phyloP scores from a whole-genome alignment of 2,329 filamentous ascomycete genomes.

The Botrytis cinerea region DNA sequence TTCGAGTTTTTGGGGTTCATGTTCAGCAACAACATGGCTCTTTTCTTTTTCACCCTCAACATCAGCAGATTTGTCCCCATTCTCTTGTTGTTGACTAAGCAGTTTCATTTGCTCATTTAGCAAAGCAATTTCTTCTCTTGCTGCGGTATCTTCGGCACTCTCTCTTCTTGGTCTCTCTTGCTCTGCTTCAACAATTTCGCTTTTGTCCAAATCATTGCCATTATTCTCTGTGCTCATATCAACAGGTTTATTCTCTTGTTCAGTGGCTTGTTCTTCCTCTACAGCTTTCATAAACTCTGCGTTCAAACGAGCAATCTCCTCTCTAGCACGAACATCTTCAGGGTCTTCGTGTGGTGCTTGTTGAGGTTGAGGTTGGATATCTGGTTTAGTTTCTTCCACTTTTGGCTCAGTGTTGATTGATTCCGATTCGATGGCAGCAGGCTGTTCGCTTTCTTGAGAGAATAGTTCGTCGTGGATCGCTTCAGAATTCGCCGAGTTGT shows the following conservation, averaged over 20 bases:
- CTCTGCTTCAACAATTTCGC: not conserved
- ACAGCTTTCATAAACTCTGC: constrained; percentile 33
- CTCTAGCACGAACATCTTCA: constrained; percentile 35
- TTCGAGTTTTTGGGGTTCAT: not conserved
- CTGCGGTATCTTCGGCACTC: not conserved
- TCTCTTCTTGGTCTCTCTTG: not conserved
- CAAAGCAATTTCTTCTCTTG: constrained; percentile 6
- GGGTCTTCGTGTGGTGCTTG: constrained; percentile 26
- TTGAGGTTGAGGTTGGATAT: not conserved
- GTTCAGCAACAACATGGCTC: not conserved
- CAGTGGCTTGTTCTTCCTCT: constrained; percentile 16
- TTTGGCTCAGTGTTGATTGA: not conserved
- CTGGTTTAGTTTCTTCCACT: not conserved
- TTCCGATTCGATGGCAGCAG: not conserved
- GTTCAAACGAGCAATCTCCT: constrained; percentile 36
- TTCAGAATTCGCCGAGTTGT: not conserved
- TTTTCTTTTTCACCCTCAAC: not conserved
- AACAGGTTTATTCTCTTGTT: not conserved
- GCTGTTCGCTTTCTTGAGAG: not conserved
- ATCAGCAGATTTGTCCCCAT: not conserved
- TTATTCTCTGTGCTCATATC: not conserved
- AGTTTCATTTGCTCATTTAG: constrained; percentile 8
- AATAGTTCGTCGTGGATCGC: not conserved
- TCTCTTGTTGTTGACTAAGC: not conserved
- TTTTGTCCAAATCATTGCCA: not conserved